phyloP scores from a whole-genome alignment of 352 stramenopile genomes.

The Pythium brachiatum region DNA sequence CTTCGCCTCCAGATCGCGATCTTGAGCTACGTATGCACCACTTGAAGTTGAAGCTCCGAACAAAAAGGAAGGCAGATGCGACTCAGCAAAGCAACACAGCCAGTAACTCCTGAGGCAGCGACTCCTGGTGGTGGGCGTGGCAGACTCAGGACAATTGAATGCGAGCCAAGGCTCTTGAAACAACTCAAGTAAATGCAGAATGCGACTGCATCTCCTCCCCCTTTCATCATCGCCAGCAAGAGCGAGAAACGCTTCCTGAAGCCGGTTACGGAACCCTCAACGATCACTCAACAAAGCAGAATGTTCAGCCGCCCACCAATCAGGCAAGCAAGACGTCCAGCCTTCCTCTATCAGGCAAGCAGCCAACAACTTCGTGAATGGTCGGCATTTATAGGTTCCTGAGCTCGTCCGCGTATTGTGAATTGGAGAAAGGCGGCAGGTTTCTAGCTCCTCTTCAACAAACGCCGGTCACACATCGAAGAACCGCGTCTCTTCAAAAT shows the following conservation, averaged over 20 bases:
- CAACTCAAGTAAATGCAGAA: no score
- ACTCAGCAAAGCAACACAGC: not conserved
- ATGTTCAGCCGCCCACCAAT: not conserved
- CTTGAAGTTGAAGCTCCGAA: constrained; percentile 1
- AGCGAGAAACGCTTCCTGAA: not conserved
- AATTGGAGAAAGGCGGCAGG: not conserved
- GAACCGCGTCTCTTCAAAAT: constrained; percentile 12
- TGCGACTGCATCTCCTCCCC: not conserved
- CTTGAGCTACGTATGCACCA: not conserved
- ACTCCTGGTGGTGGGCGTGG: not conserved
- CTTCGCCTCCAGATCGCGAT: constrained; percentile 37
- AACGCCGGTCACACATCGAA: not conserved
- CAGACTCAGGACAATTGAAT: not conserved
- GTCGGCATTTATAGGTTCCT: no score
- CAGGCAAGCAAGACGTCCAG: not conserved
- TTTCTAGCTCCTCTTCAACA: not conserved
- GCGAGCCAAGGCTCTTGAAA: not conserved
- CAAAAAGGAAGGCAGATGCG: not conserved
- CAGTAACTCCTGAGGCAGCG: not conserved
- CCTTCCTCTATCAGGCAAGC: no score
- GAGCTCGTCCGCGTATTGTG: not conserved
- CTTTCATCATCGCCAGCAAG: not conserved
- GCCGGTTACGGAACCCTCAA: not conserved
- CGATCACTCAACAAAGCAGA: not conserved
- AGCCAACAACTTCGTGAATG: not conserved